These are phyloP conservation scores for Rhizophora mangle DNA, from an alignment of 345 rosid genomes.

Conservation along the genomic window DNA sequence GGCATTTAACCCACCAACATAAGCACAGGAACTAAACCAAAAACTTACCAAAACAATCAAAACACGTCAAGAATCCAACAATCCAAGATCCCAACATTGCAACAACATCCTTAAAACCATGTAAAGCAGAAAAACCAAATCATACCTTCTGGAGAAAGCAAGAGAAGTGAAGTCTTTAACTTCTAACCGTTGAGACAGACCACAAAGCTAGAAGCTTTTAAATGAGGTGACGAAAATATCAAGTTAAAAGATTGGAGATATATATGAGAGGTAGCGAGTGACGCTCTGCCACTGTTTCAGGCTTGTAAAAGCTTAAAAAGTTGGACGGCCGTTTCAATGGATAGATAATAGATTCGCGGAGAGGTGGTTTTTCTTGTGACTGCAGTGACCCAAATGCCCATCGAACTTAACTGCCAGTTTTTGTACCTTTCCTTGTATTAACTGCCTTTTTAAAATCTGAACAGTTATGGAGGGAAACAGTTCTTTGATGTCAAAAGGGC, in stretches of 20 bases:
- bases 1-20: slow-evolving; percentile 14
- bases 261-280: slow-evolving; percentile 3
- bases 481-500: too few species aligned
- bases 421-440: too few species aligned
- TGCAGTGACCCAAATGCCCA: slow-evolving; percentile 24
- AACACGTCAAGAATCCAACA: background rate
- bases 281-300: background rate
- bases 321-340: slow-evolving; percentile 23
- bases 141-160: slow-evolving; percentile 19
- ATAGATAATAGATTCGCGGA: slow-evolving; percentile 15
- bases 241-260: slow-evolving; percentile 17
- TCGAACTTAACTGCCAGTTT: background rate
- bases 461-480: background rate
- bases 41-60: background rate
- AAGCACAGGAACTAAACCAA: background rate
- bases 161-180: slow-evolving; percentile 15
- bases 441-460: slow-evolving; percentile 3
- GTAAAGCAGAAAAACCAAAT: slow-evolving; percentile 3
- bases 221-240: slow-evolving; percentile 18
- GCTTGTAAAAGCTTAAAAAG: slow-evolving; percentile 3
- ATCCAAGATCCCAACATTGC: slow-evolving; percentile 9
- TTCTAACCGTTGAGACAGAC: slow-evolving; percentile 11
- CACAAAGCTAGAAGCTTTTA: background rate
- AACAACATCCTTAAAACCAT: background rate
- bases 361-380: background rate